Evolutionary conservation across 352 stramenopile species (phyloP), one percentile per base, ranked within the genome.

Genomic region (Blastocystis sp.): DNA sequence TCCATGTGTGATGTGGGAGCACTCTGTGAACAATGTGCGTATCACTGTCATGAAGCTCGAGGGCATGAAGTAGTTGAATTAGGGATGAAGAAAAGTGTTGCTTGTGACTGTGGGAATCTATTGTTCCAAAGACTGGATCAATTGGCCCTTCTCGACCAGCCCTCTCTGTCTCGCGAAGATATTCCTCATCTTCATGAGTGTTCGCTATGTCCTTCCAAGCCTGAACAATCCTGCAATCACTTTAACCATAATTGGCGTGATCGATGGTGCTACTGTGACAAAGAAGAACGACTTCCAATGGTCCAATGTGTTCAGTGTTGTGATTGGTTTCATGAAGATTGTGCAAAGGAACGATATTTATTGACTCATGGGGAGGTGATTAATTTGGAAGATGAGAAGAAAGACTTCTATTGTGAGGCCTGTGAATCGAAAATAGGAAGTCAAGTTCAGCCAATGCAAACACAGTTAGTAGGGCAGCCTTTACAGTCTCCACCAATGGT

Each of bases 191-290:
- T 88, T n/a, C 46, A 65, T 61, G 16, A 29, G 4, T 78, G 57
- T 63, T 65, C 27, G 11, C n/a, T 88, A 52, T 78, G 29, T 49
- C 59, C 74, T 9, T 69, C 51, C 19, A 74, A 69, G 27, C 71
- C 61, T 32, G 37, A 43, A 57, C 43, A 88, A 29, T 9, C 32
- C 16, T 0, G n/a, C 21, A 69, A 71, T 35, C 24, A 27, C 5
- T 88, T 88, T 67, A 88, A 87, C 42, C 83, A 88, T 59, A 88
- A 88, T 51, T 83, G 87, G 21, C 21, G 59, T 11, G 69, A 88
- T 37, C 65, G 83, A 32, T 88, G 83, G 83, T 88, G 83, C 54
- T 88, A 88, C 37, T 88, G 83, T 29, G 69, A 88, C 39, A 74
- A 59, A n/a, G 24, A 32, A 9, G 83, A 88, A 46, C 42, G 42